Percentiles rank a stretch among this genome's conserved stretches.
Evolutionary conservation across 108 stramenopile genomes (phyloP).

Genomic region (Cyclotella distinguenda): DNA sequence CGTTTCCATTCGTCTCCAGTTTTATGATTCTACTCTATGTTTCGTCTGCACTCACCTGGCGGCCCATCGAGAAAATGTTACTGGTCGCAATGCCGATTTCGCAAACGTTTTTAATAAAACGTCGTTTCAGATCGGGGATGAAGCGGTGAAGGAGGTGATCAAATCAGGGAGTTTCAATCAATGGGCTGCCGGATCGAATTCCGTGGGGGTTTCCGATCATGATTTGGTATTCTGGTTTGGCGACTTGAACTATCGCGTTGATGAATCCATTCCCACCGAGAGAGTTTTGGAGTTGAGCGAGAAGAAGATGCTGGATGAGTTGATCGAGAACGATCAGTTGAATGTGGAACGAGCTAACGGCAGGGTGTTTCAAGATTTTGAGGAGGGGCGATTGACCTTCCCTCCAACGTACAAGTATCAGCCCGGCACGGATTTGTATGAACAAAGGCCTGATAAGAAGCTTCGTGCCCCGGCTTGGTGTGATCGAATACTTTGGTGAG

Average conservation of each 20-base stretch:
- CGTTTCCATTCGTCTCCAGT: conserved; percentile 80
- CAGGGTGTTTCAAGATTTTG: conserved; percentile 91
- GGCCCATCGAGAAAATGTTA: conserved; percentile 96
- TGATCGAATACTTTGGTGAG: conserved; percentile 95
- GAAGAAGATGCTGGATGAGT: conserved; percentile 54
- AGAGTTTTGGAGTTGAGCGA: conserved; percentile 75
- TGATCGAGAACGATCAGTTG: conserved; percentile 94
- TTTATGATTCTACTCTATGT: conserved; percentile 92
- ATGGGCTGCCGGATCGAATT: conserved; percentile 66
- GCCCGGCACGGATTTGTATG: conserved; percentile 93
- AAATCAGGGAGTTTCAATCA: conserved; percentile 74
- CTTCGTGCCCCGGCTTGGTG: conserved; percentile 99
- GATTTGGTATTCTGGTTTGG: conserved; percentile 98
- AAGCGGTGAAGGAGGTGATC: conserved; percentile 80
- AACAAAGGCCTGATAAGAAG: conserved; percentile 97
- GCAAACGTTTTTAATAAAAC: conserved; percentile 78
- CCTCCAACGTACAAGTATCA: conserved; percentile 98
- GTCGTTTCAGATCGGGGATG: conserved; percentile 86
- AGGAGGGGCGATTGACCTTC: conserved; percentile 89
- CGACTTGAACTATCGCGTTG: conserved; percentile 97
- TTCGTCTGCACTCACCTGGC: conserved; percentile 96
- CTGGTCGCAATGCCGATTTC: conserved; percentile 95
- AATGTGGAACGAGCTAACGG: conserved; percentile 91
- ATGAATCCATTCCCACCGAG: conserved; percentile 83
- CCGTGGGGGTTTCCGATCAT: conserved; percentile 80